Evolutionary conservation across 129 eudicot species (phyloP).

Genomic region (Saussurea involucrata): DNA sequence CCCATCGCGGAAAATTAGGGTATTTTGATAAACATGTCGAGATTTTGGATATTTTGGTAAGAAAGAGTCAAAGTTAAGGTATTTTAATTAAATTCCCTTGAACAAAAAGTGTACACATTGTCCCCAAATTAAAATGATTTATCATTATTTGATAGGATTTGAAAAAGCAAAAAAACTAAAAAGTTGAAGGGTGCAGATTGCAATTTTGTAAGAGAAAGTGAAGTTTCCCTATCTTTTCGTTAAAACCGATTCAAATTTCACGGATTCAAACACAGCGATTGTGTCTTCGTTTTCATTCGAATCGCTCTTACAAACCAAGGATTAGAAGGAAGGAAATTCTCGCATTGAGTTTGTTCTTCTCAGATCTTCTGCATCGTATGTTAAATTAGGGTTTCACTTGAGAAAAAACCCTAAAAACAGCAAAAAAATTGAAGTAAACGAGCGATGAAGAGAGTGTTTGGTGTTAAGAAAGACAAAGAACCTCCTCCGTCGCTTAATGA

Average conservation of each 20-base stretch:
- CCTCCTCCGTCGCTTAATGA: conserved; percentile 72
- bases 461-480: conserved; percentile 63
- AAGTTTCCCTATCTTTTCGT: neutral
- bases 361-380: neutral
- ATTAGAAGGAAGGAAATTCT: neutral
- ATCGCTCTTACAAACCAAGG: neutral
- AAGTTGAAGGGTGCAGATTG: conserved; percentile 4
- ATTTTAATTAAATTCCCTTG: too few species aligned
- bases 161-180: neutral
- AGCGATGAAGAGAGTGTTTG: conserved; percentile 73
- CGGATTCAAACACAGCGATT: neutral
- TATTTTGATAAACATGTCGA: too few species aligned
- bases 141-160: neutral
- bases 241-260: conserved; percentile 10
- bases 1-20: too few species aligned
- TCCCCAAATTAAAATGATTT: too few species aligned
- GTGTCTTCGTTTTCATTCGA: neutral
- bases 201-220: neutral
- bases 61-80: too few species aligned
- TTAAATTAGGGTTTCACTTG: neutral
- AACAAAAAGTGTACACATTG: too few species aligned
- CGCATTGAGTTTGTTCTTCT: neutral
- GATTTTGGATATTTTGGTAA: too few species aligned
- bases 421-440: neutral
- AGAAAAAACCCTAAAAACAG: conserved; percentile 11